A percentile compares a stretch with the other conserved stretches of the same genome.
Conservation (phyloP, 352 stramenopile genomes). For the Pythium rhizo-oryzae region DNA sequence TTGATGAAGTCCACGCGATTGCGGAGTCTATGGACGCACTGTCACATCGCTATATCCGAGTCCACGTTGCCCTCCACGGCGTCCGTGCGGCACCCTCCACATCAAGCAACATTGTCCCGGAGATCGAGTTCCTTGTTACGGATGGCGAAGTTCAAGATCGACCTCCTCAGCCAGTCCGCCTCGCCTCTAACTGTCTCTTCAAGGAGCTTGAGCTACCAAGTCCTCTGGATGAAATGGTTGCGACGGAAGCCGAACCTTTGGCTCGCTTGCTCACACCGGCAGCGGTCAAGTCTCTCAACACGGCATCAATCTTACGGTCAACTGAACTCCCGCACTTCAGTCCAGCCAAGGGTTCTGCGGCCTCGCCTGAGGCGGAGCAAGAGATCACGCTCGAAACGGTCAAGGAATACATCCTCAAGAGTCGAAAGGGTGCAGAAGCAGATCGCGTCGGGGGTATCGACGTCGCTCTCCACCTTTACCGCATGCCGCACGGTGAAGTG, state of each 20-base stretch:
- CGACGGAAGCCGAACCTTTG: slow-evolving; percentile 13
- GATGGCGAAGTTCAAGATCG: not conserved
- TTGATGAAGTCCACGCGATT: slow-evolving; percentile 15
- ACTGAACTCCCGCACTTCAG: slow-evolving; percentile 28
- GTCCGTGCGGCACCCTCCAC: slow-evolving; percentile 10
- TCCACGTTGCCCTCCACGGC: slow-evolving; percentile 26
- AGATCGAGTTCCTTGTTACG: slow-evolving; percentile 25
- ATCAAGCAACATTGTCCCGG: not conserved
- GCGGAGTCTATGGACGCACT: slow-evolving; percentile 25
- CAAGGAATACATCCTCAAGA: slow-evolving; percentile 28
- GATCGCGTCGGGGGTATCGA: slow-evolving; percentile 15
- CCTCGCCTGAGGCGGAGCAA: not conserved
- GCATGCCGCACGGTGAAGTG: slow-evolving; percentile 23
- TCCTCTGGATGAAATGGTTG: slow-evolving; percentile 17
- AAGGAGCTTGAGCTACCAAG: slow-evolving; percentile 16
- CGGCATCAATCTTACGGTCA: slow-evolving; percentile 20
- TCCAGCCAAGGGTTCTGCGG: not conserved
- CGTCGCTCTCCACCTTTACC: slow-evolving; percentile 26
- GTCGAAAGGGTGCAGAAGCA: not conserved
- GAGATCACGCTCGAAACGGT: slow-evolving; percentile 22
- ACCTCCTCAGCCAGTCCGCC: slow-evolving; percentile 10
- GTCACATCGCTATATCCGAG: slow-evolving; percentile 24
- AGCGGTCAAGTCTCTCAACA: slow-evolving; percentile 22
- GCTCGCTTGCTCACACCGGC: slow-evolving; percentile 16
- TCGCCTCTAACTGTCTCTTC: slow-evolving; percentile 22